Evolutionary conservation across 768 basidiomycete species (phyloP), one percentile per base, ranked within the genome.

Genomic region (Cystofilobasidium ferigula): DNA sequence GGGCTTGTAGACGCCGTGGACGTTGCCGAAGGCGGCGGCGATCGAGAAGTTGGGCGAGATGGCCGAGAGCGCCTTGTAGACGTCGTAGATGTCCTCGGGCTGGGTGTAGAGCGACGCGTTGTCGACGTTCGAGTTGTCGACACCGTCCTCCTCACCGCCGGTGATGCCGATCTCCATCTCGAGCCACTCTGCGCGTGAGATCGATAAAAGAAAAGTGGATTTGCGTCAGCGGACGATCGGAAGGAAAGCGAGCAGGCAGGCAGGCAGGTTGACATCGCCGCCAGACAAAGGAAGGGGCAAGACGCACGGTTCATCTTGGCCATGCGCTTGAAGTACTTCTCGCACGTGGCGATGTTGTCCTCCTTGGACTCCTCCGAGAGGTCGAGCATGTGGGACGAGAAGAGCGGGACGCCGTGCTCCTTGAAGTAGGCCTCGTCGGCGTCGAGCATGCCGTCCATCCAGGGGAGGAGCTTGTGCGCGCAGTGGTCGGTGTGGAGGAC

Each of bases 121-220:
- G 80, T 99, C 95, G 69, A 91, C 91, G 47, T 81, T 84, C 54
- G 90, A 86, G 82, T 99, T 99, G 80, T 99, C 94, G 57, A 99
- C 95, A 75, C 95, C 95, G 36, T 66, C 64, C 77, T 99, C 95
- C 78, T 99, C 95, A 72, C 95, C 95, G 74, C 95, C 95, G 59
- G 95, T 99, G 78, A 99, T 98, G 74, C 95, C 95, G 76, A 99
- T 99, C 79, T 99, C 95, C 95, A 99, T 99, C 83, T 99, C 95
- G 77, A 99, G 89, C 90, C 90, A 99, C 69, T 89, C 70, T 74
- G 71, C 71, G 12, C 13, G 38, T 9, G n/a, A 16, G 38, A 40
- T 22, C 26, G 26, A 48, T 7, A 22, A n/a, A 36, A 30, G 30
- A 24, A 16, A 51, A 47, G 24, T 28, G 28, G 34, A 20, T 24